Conservation (phyloP, 2,329 filamentous ascomycete genomes). For the Colletotrichum zoysiae region DNA sequence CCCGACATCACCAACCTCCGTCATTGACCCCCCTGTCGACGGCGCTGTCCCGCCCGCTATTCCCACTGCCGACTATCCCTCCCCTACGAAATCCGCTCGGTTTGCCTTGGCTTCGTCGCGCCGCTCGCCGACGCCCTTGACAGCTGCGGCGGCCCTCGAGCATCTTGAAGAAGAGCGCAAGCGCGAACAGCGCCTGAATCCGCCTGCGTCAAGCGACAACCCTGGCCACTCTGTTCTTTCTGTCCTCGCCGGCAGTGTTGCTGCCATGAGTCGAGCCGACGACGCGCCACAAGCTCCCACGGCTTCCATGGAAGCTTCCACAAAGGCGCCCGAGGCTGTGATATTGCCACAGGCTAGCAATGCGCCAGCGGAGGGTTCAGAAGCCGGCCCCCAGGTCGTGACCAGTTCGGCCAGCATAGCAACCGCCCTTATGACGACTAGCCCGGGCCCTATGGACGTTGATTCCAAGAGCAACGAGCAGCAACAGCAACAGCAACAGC, state of each 20-base stretch:
- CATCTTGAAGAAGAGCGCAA: conserved; percentile 67
- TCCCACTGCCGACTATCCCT: conserved; percentile 47
- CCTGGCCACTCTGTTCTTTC: conserved; percentile 66
- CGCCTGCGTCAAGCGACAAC: conserved; percentile 64
- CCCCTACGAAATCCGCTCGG: conserved; percentile 67
- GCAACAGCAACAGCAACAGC: conserved; percentile 50
- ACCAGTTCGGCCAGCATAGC: conserved; percentile 56
- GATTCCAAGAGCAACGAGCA: conserved; percentile 56
- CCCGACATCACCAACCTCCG: conserved; percentile 53
- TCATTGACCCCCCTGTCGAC: conserved; percentile 43
- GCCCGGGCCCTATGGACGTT: conserved; percentile 67
- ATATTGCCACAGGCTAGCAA: conserved; percentile 49
- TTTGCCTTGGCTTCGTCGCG: conserved; percentile 57
- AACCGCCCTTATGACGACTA: conserved; percentile 60
- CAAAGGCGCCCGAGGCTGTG: conserved; percentile 48
- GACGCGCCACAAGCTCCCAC: conserved; percentile 64
- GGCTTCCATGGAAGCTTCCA: conserved; percentile 57
- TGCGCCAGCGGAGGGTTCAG: conserved; percentile 54
- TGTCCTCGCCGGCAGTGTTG: conserved; percentile 66
- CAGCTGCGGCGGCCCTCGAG: conserved; percentile 58
- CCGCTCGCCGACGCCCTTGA: conserved; percentile 61
- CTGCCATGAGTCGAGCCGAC: conserved; percentile 67
- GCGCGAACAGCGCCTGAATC: conserved; percentile 53
- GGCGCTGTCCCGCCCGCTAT: conserved; percentile 22
- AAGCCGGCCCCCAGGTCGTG: conserved; percentile 59